Evolutionary conservation across 768 basidiomycete species (phyloP).

Genomic region (Lentinus brumalis): DNA sequence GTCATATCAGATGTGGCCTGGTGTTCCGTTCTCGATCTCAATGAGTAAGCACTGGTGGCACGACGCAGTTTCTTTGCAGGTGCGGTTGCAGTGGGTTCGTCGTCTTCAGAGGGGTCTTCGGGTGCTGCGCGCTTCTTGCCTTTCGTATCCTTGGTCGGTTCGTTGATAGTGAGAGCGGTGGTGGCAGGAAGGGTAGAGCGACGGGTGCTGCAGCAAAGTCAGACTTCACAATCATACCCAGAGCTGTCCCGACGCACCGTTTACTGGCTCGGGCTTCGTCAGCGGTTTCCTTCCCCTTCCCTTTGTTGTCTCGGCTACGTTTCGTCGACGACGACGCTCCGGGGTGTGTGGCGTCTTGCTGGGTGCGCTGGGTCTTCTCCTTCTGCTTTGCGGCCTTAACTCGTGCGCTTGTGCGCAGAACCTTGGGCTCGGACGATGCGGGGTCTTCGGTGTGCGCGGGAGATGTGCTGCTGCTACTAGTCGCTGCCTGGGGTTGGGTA

Average conservation of each 20-base stretch:
- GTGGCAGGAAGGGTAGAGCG: conserved; percentile 51
- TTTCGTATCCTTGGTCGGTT: conserved; percentile 73
- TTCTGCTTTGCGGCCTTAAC: conserved; percentile 76
- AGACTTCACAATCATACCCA: conserved; percentile 4
- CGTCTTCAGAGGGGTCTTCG: conserved; percentile 69
- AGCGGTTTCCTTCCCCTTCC: conserved; percentile 61
- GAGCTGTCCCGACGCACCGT: conserved; percentile 52
- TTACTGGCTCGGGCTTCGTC: conserved; percentile 61
- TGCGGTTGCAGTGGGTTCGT: conserved; percentile 46
- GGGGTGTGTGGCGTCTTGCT: conserved; percentile 38
- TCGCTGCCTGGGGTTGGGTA: conserved; percentile 77
- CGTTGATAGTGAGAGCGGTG: conserved; percentile 66
- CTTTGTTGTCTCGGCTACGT: conserved; percentile 63
- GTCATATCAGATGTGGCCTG: conserved; percentile 61
- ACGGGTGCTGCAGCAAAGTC: conserved; percentile 50
- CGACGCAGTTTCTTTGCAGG: conserved; percentile 60
- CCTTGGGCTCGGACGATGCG: conserved; percentile 52
- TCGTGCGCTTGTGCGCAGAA: conserved; percentile 69
- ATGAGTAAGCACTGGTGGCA: conserved; percentile 54
- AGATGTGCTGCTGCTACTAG: conserved; percentile 59
- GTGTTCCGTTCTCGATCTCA: conserved; percentile 58
- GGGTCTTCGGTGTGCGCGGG: conserved; percentile 45
- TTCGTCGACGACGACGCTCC: conserved; percentile 48
- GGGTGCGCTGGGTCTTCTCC: conserved; percentile 58
- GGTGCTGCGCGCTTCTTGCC: conserved; percentile 92